Evolutionary conservation across 2,329 filamentous ascomycete species (phyloP).

Genomic region (Fusarium proliferatum): DNA sequence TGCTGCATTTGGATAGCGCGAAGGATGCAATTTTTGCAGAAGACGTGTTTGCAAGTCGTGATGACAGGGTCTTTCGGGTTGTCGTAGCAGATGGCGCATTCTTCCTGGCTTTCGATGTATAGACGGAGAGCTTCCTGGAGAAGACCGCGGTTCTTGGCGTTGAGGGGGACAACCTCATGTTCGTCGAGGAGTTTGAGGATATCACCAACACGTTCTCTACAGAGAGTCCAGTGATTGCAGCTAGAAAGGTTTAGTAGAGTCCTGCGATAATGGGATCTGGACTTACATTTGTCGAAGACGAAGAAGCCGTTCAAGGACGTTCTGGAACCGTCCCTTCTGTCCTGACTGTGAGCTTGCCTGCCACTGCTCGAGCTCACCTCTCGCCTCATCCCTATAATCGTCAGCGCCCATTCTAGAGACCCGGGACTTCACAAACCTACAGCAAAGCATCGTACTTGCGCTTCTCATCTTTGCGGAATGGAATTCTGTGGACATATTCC

Average conservation of each 20-base stretch:
- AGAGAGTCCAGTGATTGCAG: slow-evolving; percentile 90
- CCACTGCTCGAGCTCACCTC: slow-evolving; percentile 74
- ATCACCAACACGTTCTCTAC: slow-evolving; percentile 78
- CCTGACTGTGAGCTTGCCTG: slow-evolving; percentile 57
- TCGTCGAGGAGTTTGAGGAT: slow-evolving; percentile 76
- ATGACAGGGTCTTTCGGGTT: slow-evolving; percentile 78
- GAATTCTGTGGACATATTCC: slow-evolving; percentile 80
- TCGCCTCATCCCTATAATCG: slow-evolving; percentile 71
- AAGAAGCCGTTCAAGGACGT: slow-evolving; percentile 83
- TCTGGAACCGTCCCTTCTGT: slow-evolving; percentile 71
- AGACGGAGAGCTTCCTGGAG: slow-evolving; percentile 81
- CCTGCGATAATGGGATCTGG: no score
- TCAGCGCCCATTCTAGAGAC: background rate
- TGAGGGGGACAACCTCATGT: slow-evolving; percentile 75
- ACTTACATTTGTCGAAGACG: slow-evolving; percentile 78
- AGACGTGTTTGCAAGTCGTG: slow-evolving; percentile 85
- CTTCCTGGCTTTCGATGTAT: slow-evolving; percentile 82
- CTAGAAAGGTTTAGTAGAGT: slow-evolving; percentile 45
- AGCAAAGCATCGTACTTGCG: slow-evolving; percentile 81
- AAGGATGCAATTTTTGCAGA: slow-evolving; percentile 79
- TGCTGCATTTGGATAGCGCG: slow-evolving; percentile 79
- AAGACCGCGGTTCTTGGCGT: slow-evolving; percentile 75
- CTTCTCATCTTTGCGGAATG: slow-evolving; percentile 78
- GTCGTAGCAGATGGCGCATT: slow-evolving; percentile 86
- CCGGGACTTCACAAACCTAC: slow-evolving; percentile 54